Percentiles rank a stretch among this genome's conserved stretches.
Evolutionary conservation across 106 monocot species (phyloP).

Genomic region (Amphibolis antarctica): DNA sequence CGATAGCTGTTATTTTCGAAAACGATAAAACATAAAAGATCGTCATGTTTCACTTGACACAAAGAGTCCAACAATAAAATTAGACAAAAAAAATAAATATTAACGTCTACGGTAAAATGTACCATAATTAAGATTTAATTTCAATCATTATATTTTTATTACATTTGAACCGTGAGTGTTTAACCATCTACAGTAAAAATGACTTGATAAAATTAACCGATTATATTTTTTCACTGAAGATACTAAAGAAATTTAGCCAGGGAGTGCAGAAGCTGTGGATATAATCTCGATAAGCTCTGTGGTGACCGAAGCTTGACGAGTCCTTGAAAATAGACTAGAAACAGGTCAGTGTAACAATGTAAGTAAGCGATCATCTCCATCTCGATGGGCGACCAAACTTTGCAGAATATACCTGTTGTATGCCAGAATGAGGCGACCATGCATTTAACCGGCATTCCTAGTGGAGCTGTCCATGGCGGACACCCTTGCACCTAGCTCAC

Average conservation of each 20-base stretch:
- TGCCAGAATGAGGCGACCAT: constrained; percentile 78
- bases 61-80: no score
- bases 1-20: no score
- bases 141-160: no score
- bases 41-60: no score
- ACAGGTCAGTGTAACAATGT: not conserved
- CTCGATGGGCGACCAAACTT: not conserved
- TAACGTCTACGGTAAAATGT: no score
- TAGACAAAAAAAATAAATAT: no score
- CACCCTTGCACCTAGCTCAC: constrained; percentile 89
- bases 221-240: not conserved
- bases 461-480: constrained; percentile 97
- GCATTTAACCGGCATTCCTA: constrained; percentile 94
- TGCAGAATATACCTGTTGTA: constrained; percentile 65
- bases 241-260: constrained; percentile 24
- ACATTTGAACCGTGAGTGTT: no score
- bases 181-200: no score
- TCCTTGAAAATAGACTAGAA: constrained; percentile 26
- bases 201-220: no score
- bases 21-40: no score
- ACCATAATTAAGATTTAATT: no score
- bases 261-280: constrained; percentile 87
- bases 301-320: constrained; percentile 91
- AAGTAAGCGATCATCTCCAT: not conserved
- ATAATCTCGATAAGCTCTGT: constrained; percentile 96